Base-by-base conservation (phyloP, 2,329 filamentous ascomycete species). In the Pestalotiopsis fici region DNA sequence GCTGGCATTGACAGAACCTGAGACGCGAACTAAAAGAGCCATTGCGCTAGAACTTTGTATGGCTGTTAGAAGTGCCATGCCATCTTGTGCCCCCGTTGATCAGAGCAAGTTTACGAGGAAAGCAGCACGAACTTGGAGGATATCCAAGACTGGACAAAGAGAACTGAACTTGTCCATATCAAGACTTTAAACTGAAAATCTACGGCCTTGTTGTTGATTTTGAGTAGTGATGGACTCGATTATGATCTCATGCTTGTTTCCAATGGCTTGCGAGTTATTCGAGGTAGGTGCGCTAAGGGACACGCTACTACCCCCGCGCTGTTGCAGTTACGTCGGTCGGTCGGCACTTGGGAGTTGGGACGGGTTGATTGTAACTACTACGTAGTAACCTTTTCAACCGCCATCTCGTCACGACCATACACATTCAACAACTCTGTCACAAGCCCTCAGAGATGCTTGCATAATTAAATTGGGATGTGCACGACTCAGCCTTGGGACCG, bases 161-260 rank as follows among this genome's bases (percentile, higher is more conserved):
- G 9, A n/a, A 7, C 27, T 35, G 12, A 18, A n/a, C 37, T 15
- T 63, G 21, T 4, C n/a, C 21, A 50, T 25, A 25, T 12, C 5
- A 1, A 43, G 27, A 13, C 6, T 18, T n/a, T 28, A 2, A 18
- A 25, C n/a, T 57, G 27, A 57, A 2, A 57, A 57, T 57, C 27
- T 15, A 15, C 55, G 25, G 55, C 23, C 1, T 31, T 57, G 55
- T 31, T 57, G 25, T 60, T 37, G 27, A 6, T 60, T 35, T 31
- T 31, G 11, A 60, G 57, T 60, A 60, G 28, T 37, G 57, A 60
- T 60, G 28, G 15, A 13, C 57, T 31, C 28, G 15, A 35, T 7
- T 35, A 60, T 60, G 57, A 60, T 18, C n/a, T 60, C 57, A 60
- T 60, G 18, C 43, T 37, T 60, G 57, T 60, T 60, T 60, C 57